These are phyloP conservation scores for Phytophthora litchii DNA, from an alignment of 352 stramenopile genomes.

Conservation along the genomic window DNA sequence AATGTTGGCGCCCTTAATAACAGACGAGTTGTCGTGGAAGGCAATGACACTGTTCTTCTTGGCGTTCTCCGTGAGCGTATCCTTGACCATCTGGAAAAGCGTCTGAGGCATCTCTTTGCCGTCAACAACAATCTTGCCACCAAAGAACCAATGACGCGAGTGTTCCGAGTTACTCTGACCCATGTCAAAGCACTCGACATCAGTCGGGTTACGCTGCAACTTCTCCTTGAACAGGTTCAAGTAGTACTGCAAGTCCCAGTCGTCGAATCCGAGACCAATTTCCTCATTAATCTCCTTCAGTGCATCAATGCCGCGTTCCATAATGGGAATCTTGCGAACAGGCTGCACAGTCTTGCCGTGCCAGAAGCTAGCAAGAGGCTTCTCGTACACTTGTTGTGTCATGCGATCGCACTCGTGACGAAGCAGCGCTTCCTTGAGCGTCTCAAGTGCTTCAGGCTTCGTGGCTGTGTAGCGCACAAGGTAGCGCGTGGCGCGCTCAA, in stretches of 20 bases:
- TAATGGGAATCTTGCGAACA: conserved; percentile 94
- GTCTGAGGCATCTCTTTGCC: conserved; percentile 95
- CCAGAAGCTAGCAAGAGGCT: conserved; percentile 92
- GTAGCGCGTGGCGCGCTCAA: conserved; percentile 96
- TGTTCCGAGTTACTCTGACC: conserved; percentile 99
- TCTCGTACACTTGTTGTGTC: conserved; percentile 97
- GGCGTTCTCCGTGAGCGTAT: conserved; percentile 91
- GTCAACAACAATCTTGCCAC: conserved; percentile 98
- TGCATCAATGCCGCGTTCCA: conserved; percentile 93
- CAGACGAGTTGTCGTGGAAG: conserved; percentile 99
- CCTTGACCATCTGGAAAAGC: conserved; percentile 99
- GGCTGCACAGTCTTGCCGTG: conserved; percentile 79
- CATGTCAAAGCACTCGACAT: conserved; percentile 99
- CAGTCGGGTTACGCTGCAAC: conserved; percentile 96
- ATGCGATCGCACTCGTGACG: conserved; percentile 93
- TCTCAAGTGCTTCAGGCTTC: conserved; percentile 47
- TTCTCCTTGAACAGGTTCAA: conserved; percentile 97
- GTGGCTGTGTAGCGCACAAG: conserved; percentile 62
- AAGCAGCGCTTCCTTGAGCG: conserved; percentile 66
- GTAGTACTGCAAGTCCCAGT: conserved; percentile 99
- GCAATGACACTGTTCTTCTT: conserved; percentile 98
- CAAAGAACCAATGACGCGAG: conserved; percentile 99
- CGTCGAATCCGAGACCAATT: conserved; percentile 97
- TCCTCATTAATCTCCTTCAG: conserved; percentile 96
- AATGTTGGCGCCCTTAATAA: conserved; percentile 95